Evolutionary conservation across 345 rosid species (phyloP).

Genomic region (Ailanthus altissimus): DNA sequence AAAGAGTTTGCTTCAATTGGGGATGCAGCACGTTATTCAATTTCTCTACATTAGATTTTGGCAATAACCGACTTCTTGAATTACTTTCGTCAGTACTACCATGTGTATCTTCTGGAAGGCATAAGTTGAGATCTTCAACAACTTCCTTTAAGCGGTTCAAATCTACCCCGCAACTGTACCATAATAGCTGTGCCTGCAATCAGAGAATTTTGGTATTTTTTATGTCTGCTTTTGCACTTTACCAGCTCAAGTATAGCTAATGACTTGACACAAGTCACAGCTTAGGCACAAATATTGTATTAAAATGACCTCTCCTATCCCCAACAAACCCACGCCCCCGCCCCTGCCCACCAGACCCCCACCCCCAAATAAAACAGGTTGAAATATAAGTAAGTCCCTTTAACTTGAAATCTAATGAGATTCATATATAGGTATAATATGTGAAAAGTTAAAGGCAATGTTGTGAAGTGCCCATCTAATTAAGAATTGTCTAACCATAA

Average conservation of each 20-base stretch:
- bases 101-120: constrained; percentile 40
- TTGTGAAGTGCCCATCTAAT: background rate
- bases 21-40: constrained; percentile 44
- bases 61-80: constrained; percentile 28
- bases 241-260: background rate
- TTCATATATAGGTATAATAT: background rate
- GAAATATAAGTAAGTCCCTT: background rate
- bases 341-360: no score
- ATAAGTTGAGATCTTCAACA: constrained; percentile 44
- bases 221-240: background rate
- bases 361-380: background rate
- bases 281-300: background rate
- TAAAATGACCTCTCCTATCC: background rate
- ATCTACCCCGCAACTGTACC: constrained; percentile 63
- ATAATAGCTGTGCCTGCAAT: constrained; percentile 62
- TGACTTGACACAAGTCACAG: background rate
- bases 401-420: background rate
- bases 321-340: no score
- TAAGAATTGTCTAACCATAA: background rate
- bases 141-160: constrained; percentile 51
- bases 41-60: constrained; percentile 43
- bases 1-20: constrained; percentile 46
- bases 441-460: background rate
- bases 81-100: constrained; percentile 17
- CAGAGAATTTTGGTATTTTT: constrained; percentile 21